A percentile compares a stretch with the other conserved stretches of the same genome.
Evolutionary conservation across 2,329 filamentous ascomycete species (phyloP).

Genomic region (Colletotrichum sublineola): DNA sequence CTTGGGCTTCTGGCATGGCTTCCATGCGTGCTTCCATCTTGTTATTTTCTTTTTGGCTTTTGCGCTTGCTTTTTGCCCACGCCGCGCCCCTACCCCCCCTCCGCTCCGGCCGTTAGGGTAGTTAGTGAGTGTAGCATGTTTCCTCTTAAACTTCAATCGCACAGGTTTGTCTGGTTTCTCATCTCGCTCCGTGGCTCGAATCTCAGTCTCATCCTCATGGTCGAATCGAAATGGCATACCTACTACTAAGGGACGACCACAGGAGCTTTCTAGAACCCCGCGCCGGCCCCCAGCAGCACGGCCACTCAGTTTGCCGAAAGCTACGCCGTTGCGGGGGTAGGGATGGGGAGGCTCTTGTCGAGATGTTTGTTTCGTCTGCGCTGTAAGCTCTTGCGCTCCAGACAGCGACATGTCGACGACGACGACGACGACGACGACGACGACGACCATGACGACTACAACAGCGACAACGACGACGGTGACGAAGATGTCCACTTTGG

Average conservation of each 20-base stretch:
- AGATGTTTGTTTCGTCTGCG: background rate
- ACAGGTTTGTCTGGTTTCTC: slow-evolving; percentile 36
- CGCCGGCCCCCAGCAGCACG: background rate
- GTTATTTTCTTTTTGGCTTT: slow-evolving; percentile 3
- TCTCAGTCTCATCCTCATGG: slow-evolving; percentile 4
- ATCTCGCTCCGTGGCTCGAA: slow-evolving; percentile 13
- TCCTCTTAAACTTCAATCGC: slow-evolving; percentile 18
- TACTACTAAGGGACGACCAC: background rate
- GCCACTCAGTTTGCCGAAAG: slow-evolving; percentile 6
- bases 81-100: background rate
- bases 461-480: background rate
- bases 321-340: background rate
- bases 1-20: slow-evolving; percentile 26
- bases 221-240: background rate
- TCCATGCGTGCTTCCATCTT: slow-evolving; percentile 28
- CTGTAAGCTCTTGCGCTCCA: background rate
- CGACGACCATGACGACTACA: background rate
- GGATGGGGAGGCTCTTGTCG: background rate
- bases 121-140: slow-evolving; percentile 3
- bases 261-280: slow-evolving; percentile 11
- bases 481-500: background rate
- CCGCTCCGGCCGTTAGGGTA: slow-evolving; percentile 6
- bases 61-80: background rate
- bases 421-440: background rate
- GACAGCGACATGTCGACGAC: background rate